A percentile compares a stretch with the other conserved stretches of the same genome.
phyloP scores from a whole-genome alignment of 208 protist species.

The Porcisia hertigi region DNA sequence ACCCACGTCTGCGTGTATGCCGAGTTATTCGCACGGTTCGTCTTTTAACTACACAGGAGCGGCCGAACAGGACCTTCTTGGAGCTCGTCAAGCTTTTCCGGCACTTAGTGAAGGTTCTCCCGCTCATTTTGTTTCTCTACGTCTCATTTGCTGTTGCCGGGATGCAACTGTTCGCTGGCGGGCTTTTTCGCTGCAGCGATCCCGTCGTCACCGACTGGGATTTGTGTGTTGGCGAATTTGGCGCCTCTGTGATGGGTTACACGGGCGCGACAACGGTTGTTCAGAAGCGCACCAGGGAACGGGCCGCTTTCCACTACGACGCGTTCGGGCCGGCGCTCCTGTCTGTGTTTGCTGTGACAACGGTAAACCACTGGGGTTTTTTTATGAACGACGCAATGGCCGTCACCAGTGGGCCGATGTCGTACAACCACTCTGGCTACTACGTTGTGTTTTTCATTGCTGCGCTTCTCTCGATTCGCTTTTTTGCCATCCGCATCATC shows the following conservation, averaged over 20 bases:
- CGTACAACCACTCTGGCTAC: constrained; percentile 35
- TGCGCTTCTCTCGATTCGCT: constrained; percentile 41
- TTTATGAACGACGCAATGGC: constrained; percentile 64
- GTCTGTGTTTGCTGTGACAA: constrained; percentile 52
- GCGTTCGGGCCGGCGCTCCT: constrained; percentile 60
- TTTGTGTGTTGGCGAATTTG: constrained; percentile 29
- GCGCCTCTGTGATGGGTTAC: constrained; percentile 12
- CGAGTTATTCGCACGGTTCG: constrained; percentile 48
- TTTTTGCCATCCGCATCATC: constrained; percentile 32
- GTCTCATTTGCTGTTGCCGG: constrained; percentile 48
- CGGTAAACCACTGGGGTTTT: constrained; percentile 48
- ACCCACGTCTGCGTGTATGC: constrained; percentile 36
- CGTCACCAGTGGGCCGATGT: not conserved
- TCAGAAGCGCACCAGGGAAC: constrained; percentile 24
- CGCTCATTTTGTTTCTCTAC: constrained; percentile 42
- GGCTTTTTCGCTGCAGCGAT: constrained; percentile 50
- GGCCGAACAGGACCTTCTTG: constrained; percentile 34
- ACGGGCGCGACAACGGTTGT: constrained; percentile 1
- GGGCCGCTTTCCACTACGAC: constrained; percentile 44
- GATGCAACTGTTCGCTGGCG: constrained; percentile 56
- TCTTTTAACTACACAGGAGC: constrained; percentile 43
- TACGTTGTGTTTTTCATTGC: constrained; percentile 42
- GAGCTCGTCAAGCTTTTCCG: constrained; percentile 26
- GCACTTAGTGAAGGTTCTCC: constrained; percentile 16
- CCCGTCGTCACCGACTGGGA: not conserved